Evolutionary conservation across 164 flowering plant genomes (phyloP).

Genomic region (Dillenia suffruticosa): DNA sequence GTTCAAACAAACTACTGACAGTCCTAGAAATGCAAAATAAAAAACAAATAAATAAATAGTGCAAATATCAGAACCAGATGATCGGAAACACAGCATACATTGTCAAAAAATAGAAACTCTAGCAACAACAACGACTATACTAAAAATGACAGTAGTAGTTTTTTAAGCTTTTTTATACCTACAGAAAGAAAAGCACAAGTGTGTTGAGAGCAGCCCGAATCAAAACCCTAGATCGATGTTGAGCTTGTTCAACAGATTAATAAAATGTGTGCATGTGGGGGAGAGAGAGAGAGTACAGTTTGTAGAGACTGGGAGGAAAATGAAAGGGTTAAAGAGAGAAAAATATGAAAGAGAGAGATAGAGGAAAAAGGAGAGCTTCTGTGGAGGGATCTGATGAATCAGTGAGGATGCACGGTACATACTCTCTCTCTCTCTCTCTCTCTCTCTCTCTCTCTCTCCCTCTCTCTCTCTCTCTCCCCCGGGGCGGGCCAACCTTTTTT

Average conservation of each 20-base stretch:
- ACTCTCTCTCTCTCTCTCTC: neutral
- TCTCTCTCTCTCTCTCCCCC: too few relatives aligned
- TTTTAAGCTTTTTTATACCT: too few relatives aligned
- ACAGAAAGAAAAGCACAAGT: too few relatives aligned
- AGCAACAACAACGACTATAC: neutral
- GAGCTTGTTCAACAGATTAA: too few relatives aligned
- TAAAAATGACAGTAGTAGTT: neutral
- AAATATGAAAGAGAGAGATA: neutral
- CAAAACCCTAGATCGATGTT: constrained; percentile 4
- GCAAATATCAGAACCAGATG: too few relatives aligned
- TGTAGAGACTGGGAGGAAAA: neutral
- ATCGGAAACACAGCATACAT: too few relatives aligned
- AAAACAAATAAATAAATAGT: too few relatives aligned
- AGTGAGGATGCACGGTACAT: neutral
- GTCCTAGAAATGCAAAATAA: neutral
- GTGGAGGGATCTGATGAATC: constrained; percentile 14
- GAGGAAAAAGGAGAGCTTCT: constrained; percentile 1
- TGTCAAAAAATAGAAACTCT: neutral
- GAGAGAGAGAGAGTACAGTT: too few relatives aligned
- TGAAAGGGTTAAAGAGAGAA: neutral
- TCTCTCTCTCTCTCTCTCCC: neutral
- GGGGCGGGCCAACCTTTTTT: too few relatives aligned
- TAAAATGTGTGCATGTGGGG: too few relatives aligned
- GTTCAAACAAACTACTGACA: neutral
- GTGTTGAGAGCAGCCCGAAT: neutral